These are phyloP conservation scores for Gossypium turneri DNA, from an alignment of 345 rosid genomes.

Conservation along the genomic window DNA sequence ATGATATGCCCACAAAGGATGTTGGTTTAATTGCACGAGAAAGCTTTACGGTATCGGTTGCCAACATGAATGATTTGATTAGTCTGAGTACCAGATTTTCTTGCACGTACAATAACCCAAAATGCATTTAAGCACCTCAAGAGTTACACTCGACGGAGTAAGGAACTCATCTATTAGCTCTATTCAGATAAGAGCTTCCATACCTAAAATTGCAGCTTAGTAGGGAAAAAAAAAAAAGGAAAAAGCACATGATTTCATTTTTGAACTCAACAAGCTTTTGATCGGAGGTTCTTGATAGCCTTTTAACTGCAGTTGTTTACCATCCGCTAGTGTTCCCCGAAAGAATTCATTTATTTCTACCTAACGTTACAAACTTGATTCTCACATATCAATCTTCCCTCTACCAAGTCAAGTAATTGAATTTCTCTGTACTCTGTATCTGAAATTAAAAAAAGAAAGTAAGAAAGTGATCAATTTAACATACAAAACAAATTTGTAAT, in stretches of 20 bases:
- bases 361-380: background rate
- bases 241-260: background rate
- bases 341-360: background rate
- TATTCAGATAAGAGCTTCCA: conserved; percentile 52
- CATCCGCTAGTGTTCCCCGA: conserved; percentile 1
- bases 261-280: conserved; percentile 14
- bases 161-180: conserved; percentile 46
- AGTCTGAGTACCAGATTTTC: conserved; percentile 41
- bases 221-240: background rate
- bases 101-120: conserved; percentile 19
- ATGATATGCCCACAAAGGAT: conserved; percentile 8
- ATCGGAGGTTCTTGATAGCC: conserved; percentile 17
- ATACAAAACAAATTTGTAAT: background rate
- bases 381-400: background rate
- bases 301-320: conserved; percentile 12
- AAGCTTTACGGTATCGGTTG: conserved; percentile 24
- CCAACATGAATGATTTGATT: conserved; percentile 42
- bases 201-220: conserved; percentile 29
- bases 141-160: conserved; percentile 21
- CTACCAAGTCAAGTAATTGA: background rate
- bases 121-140: conserved; percentile 42
- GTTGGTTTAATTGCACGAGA: conserved; percentile 28
- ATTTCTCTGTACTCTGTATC: background rate
- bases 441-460: background rate
- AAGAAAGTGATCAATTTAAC: background rate